Percentiles rank a stretch among this genome's conserved stretches.
These are phyloP conservation scores for Auricularia sp. DNA, from an alignment of 768 basidiomycete genomes.

Conservation along the genomic window DNA sequence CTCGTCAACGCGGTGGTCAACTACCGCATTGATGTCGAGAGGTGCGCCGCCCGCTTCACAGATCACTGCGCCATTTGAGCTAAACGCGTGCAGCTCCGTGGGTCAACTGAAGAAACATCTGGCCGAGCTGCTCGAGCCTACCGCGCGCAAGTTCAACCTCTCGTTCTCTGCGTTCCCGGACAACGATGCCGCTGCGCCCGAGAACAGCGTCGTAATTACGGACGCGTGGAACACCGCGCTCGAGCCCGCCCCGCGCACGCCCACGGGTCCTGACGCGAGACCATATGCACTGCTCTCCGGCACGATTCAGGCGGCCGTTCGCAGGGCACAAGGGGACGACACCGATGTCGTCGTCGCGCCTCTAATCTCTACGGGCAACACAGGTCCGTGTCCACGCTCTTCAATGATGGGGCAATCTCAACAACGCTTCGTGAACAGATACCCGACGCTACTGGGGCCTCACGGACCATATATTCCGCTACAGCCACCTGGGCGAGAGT, in stretches of 20 bases:
- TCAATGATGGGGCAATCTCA: background rate
- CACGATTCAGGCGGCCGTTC: conserved; percentile 11
- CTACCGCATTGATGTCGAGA: conserved; percentile 14
- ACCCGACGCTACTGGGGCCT: conserved; percentile 13
- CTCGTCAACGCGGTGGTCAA: conserved; percentile 13
- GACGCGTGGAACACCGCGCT: conserved; percentile 10
- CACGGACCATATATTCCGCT: conserved; percentile 14
- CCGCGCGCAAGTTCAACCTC: conserved; percentile 7
- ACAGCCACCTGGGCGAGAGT: conserved; percentile 8
- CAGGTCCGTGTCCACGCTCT: background rate
- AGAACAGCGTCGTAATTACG: background rate
- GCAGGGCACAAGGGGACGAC: background rate
- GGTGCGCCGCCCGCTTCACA: background rate
- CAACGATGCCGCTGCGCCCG: background rate
- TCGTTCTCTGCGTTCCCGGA: conserved; percentile 8
- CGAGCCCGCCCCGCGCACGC: conserved; percentile 14
- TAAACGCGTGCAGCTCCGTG: conserved; percentile 5
- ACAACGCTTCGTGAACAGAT: conserved; percentile 3
- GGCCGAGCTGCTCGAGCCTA: conserved; percentile 5
- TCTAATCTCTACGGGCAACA: conserved; percentile 1
- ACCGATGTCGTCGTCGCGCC: conserved; percentile 4
- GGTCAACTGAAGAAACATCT: conserved; percentile 5
- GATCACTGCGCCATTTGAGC: no score
- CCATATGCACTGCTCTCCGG: conserved; percentile 11
- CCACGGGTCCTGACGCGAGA: conserved; percentile 6